Evolutionary conservation across 140 eudicot species (phyloP).

Genomic region (Cichorium intybus): DNA sequence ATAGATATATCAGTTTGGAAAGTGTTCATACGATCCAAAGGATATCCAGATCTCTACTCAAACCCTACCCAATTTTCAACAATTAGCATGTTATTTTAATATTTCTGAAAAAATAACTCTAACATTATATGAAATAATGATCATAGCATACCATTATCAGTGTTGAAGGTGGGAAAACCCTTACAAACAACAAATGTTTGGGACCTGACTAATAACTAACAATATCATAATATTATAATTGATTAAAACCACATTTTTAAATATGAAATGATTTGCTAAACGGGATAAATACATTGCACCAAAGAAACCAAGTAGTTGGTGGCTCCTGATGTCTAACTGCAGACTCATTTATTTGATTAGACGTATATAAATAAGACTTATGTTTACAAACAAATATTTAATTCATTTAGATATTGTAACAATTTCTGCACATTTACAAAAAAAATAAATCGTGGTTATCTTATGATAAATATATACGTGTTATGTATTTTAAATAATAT

Average conservation of each 20-base stretch:
- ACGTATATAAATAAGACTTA: constrained; percentile 9
- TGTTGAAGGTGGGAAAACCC: too few species aligned
- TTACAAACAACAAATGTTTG: too few species aligned
- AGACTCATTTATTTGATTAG: constrained; percentile 17
- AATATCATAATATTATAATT: not conserved
- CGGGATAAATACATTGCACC: constrained; percentile 27
- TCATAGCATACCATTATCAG: too few species aligned
- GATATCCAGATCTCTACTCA: too few species aligned
- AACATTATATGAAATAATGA: too few species aligned
- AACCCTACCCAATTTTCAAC: too few species aligned
- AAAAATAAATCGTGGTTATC: not conserved
- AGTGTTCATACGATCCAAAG: too few species aligned
- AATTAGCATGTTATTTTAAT: too few species aligned
- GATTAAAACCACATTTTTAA: constrained; percentile 6
- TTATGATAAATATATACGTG: not conserved
- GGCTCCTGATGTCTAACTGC: constrained; percentile 30
- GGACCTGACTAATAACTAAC: not conserved
- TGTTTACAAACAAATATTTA: constrained; percentile 12
- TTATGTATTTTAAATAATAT: not conserved
- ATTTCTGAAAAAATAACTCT: too few species aligned
- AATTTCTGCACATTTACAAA: not conserved
- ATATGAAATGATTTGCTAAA: constrained; percentile 20
- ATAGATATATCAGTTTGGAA: too few species aligned
- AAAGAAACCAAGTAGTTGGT: constrained; percentile 8
- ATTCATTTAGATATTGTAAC: not conserved